Evolutionary conservation across 192 early-diverging fungal species (phyloP), one percentile per base, ranked within the genome.

Genomic region (Polychytrium aggregatum): DNA sequence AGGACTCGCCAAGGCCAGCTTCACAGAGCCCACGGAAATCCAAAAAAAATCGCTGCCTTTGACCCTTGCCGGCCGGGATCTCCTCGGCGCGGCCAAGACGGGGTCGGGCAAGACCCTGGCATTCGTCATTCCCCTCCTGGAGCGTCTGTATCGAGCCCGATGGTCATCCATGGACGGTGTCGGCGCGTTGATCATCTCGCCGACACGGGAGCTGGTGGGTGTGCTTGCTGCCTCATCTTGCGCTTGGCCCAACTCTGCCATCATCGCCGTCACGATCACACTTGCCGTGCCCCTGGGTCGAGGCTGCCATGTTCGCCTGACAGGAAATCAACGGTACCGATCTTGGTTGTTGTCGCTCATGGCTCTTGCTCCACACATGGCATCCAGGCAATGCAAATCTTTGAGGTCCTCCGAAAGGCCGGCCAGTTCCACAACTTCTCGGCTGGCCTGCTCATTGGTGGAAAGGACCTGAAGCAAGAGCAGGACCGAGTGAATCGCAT

Each of bases 81-180:
- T 90, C 3, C 74, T 97, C 28, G 96, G 96, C 41, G 92, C 92
- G 61, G 95, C 95, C 34, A 87, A 95, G 62, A 98, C 95, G 30
- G 95, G 95, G 21, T 92, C 67, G 8, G 74, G 74, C 10, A 76
- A 99, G 71, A 99, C 96, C 2, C 72, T 92, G 22, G 89, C 90
- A 1, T 99, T 96, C 70, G 79, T 84, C 17, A 68, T 99, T 50
- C 96, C 96, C 14, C 86, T 92, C 28, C 63, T 98, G 17, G 95
- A 98, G 68, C 63, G 61, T 4, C 64, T 98, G 30, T 86, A 86
- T 58, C 72, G 88, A 29, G 61, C 62, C 30, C 82, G 81, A 57
- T 98, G 95, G 95, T 82, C 84, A 34, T 38, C 52, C 16, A 51
- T 64, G 49, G 70, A 76, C 38, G 74, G 74, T 35, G 46, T 76